Percentiles rank a stretch among this genome's conserved stretches.
phyloP scores from a whole-genome alignment of 192 early-diverging fungal genomes.

The Backusella sp. region DNA sequence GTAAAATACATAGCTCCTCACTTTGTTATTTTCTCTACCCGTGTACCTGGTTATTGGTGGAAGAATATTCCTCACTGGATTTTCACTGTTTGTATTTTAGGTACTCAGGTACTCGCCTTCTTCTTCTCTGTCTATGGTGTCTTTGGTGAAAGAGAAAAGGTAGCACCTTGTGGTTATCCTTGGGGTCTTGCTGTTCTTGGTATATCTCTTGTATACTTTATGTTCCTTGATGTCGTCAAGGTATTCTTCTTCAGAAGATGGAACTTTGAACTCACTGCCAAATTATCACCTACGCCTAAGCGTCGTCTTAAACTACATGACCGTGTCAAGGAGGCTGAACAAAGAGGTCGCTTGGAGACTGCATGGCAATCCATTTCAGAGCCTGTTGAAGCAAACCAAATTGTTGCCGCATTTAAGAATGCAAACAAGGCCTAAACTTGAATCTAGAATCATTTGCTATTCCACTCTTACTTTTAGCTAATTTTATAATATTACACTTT shows the following conservation, averaged over 20 bases:
- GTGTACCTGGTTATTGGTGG: conserved; percentile 77
- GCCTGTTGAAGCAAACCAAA: conserved; percentile 21
- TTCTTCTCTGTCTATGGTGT: conserved; percentile 72
- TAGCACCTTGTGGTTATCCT: conserved; percentile 53
- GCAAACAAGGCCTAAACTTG: neutral
- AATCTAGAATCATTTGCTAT: neutral
- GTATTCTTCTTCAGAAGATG: conserved; percentile 71
- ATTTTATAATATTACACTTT: neutral
- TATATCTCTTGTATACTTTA: conserved; percentile 70
- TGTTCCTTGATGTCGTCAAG: conserved; percentile 81
- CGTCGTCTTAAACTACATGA: conserved; percentile 54
- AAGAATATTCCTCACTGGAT: conserved; percentile 67
- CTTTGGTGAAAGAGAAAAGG: conserved; percentile 36
- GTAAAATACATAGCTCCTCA: conserved; percentile 54
- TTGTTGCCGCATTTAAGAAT: conserved; percentile 27
- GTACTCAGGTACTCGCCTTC: conserved; percentile 85
- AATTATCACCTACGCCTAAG: conserved; percentile 61
- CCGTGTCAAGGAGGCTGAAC: conserved; percentile 37
- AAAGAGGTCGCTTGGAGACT: neutral
- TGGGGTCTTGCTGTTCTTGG: conserved; percentile 66
- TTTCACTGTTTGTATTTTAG: conserved; percentile 69
- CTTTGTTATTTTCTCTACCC: conserved; percentile 86
- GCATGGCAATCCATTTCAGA: neutral
- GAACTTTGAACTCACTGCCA: conserved; percentile 84
- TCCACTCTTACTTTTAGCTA: neutral